phyloP scores from a whole-genome alignment of 129 eudicot species.

The Artemisia argyi region DNA sequence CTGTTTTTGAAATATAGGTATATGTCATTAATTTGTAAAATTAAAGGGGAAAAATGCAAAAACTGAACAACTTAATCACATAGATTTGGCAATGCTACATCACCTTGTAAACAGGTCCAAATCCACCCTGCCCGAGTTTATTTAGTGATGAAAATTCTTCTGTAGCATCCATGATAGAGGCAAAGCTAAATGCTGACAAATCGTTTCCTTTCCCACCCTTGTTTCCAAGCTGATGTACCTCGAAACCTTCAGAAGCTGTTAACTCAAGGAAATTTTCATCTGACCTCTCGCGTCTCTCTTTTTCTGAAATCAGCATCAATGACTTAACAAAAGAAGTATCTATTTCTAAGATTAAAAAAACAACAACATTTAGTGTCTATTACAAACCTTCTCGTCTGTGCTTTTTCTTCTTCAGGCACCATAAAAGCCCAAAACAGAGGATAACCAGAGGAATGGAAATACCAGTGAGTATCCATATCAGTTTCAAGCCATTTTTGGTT shows the following conservation, averaged over 20 bases:
- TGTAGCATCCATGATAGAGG: slow-evolving; percentile 35
- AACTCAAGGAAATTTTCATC: slow-evolving; percentile 34
- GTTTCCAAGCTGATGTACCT: slow-evolving; percentile 17
- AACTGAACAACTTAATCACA: no score
- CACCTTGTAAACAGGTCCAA: slow-evolving; percentile 56
- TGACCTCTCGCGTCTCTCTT: slow-evolving; percentile 15
- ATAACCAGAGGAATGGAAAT: neutral
- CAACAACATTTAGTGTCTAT: no score
- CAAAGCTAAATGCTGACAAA: slow-evolving; percentile 28
- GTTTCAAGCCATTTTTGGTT: neutral
- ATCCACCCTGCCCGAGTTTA: slow-evolving; percentile 52
- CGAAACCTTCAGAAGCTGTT: slow-evolving; percentile 34
- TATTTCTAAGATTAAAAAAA: no score
- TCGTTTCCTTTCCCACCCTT: slow-evolving; percentile 32
- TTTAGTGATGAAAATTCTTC: slow-evolving; percentile 30
- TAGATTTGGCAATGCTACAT: neutral
- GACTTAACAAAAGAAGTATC: no score
- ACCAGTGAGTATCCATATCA: neutral
- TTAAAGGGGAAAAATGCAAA: no score
- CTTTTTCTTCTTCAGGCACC: neutral
- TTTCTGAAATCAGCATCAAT: slow-evolving; percentile 14
- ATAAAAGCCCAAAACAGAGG: neutral
- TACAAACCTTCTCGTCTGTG: neutral
- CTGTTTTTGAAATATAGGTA: no score
- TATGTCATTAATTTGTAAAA: no score